A percentile compares a stretch with the other conserved stretches of the same genome.
Conservation (phyloP, 164 flowering plant genomes). For the Cinnamomum micranthum region DNA sequence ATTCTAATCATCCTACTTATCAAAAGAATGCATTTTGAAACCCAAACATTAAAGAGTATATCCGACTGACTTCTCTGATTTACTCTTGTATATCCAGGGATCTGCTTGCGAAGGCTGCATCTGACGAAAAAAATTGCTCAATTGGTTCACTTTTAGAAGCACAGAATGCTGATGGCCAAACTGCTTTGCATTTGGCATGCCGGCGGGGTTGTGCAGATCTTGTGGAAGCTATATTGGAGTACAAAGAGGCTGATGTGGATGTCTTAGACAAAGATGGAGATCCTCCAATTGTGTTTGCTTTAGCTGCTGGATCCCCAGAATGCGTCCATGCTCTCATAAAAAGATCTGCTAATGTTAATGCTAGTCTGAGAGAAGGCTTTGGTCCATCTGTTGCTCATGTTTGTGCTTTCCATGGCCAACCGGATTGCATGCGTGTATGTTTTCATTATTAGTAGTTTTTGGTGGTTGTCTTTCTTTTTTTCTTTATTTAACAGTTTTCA, state of each 20-base stretch:
- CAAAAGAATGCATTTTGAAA: background rate
- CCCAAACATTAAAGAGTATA: background rate
- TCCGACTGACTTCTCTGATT: background rate
- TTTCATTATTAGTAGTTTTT: background rate
- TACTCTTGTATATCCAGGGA: constrained; percentile 36
- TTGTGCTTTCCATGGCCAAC: constrained; percentile 98
- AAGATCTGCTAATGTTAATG: constrained; percentile 75
- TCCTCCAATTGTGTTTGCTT: constrained; percentile 98
- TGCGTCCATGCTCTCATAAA: constrained; percentile 78
- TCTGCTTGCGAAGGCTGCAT: constrained; percentile 72
- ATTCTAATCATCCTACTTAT: background rate
- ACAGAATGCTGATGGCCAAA: constrained; percentile 92
- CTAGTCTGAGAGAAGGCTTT: constrained; percentile 79
- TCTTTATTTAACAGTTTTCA: background rate
- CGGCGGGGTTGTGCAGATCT: constrained; percentile 81
- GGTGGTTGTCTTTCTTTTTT: background rate
- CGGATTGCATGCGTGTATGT: constrained; percentile 98
- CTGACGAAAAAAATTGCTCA: constrained; percentile 37
- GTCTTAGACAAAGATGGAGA: constrained; percentile 93
- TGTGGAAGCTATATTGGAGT: constrained; percentile 78
- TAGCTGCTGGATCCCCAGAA: constrained; percentile 97
- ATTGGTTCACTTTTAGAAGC: constrained; percentile 66
- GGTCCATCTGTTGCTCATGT: constrained; percentile 99
- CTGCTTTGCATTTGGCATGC: constrained; percentile 96
- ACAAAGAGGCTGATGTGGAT: constrained; percentile 75